Conservation (phyloP, 139 green algal species). For the Tetraselmis chui region DNA sequence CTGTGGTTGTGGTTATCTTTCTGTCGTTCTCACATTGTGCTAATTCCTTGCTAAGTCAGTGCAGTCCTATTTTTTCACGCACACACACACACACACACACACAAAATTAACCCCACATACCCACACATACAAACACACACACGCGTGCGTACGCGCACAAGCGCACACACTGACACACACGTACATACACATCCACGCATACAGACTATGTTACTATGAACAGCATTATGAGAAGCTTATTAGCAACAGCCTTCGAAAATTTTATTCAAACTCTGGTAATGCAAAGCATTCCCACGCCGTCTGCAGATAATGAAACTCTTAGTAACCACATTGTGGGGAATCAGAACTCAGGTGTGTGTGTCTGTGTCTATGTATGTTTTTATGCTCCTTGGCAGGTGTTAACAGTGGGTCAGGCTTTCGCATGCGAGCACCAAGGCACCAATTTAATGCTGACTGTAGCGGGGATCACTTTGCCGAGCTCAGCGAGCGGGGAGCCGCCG, state of each 20-base stretch:
- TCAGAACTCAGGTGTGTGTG: no score
- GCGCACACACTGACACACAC: background rate
- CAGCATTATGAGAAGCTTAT: background rate
- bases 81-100: background rate
- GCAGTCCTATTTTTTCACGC: background rate
- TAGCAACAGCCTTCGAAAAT: background rate
- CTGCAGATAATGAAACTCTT: no score
- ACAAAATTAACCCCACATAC: no score
- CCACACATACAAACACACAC: no score
- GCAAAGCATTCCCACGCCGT: no score
- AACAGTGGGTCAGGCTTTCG: constrained; percentile 61
- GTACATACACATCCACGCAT: background rate
- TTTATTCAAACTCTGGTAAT: background rate
- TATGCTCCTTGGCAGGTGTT: constrained; percentile 58
- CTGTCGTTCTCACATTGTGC: background rate
- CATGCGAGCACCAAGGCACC: constrained; percentile 79
- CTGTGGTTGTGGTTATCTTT: no score
- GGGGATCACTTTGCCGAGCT: constrained; percentile 32
- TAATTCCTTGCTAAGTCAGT: background rate
- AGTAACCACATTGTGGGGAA: no score
- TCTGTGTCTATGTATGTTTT: no score
- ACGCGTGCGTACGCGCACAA: background rate
- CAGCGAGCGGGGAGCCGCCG: constrained; percentile 18
- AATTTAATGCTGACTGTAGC: constrained; percentile 71
- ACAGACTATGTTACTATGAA: no score